Evolutionary conservation across 352 stramenopile genomes (phyloP), one percentile per base, ranked within the genome.

Genomic region (Phytophthora litchii): DNA sequence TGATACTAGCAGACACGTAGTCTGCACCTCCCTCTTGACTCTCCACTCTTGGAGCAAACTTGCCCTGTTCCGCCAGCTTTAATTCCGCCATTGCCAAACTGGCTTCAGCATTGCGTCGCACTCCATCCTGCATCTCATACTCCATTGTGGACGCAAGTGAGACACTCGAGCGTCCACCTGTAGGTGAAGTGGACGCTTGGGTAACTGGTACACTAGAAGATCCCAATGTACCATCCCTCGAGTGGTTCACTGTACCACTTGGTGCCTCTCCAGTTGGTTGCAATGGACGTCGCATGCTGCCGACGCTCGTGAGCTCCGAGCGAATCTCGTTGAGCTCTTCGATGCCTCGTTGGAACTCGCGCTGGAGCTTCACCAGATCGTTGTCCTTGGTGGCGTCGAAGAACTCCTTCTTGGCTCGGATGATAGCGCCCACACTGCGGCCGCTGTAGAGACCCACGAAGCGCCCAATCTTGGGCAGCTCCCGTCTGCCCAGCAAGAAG

Each of bases 341-440:
- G 21, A 92, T 84, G 12, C 83, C 83, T 12, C 79, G 76, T 63
- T 92, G 83, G 47, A 92, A 86, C 47, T 92, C 78, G 37, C 77
- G 67, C 76, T 92, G 83, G 20, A 92, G 57, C 70, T 89, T 88
- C 60, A 92, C 78, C 4, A 92, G 75, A 32, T 92, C 76, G 44
- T 83, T 88, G 76, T 91, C 78, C 36, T 83, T 88, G 1, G 83
- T 92, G 19, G 80, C 83, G 66, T 92, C 79, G 45, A 91, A 92
- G 62, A 91, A 92, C 69, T 92, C 80, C 41, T 90, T 85, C 64
- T 92, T 92, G 31, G 83, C 83, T 42, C 83, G 83, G 23, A 92
- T 51, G 37, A 91, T 82, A 8, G 83, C 83, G 21, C 83, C 83
- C 8, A 92, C 72, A 0, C 73, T 80, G 43, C 83, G 78, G 1